These are phyloP conservation scores for Rhipidocladum racemiflorum DNA, from an alignment of 176 grass and related monocot genomes.

Conservation along the genomic window DNA sequence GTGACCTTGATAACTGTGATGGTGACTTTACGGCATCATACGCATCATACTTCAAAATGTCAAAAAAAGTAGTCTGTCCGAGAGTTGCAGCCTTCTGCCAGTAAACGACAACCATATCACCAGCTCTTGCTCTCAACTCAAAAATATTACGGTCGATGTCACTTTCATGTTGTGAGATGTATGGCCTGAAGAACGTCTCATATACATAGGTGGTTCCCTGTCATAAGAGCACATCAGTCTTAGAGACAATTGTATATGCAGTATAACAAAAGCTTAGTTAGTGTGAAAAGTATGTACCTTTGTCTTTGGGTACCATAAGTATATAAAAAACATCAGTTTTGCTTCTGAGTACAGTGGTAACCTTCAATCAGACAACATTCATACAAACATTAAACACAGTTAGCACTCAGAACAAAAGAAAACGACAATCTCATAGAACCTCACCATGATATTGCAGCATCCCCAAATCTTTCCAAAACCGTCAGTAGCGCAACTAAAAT, in stretches of 20 bases:
- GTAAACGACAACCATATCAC: slow-evolving; percentile 50
- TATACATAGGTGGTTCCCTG: slow-evolving; percentile 81
- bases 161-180: slow-evolving; percentile 76
- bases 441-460: slow-evolving; percentile 74
- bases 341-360: slow-evolving; percentile 75
- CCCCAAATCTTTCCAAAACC: slow-evolving; percentile 76
- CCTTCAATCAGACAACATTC: slow-evolving; percentile 44
- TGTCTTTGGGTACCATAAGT: slow-evolving; percentile 79
- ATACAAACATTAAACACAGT: slow-evolving; percentile 24
- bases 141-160: slow-evolving; percentile 74
- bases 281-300: slow-evolving; percentile 48
- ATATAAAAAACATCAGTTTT: slow-evolving; percentile 74
- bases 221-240: slow-evolving; percentile 14
- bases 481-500: slow-evolving; percentile 75
- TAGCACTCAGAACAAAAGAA: background rate
- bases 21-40: slow-evolving; percentile 58
- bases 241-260: slow-evolving; percentile 20
- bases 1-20: slow-evolving; percentile 50
- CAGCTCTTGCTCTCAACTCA: slow-evolving; percentile 69
- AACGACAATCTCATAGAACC: slow-evolving; percentile 5
- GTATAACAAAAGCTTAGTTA: slow-evolving; percentile 41
- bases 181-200: slow-evolving; percentile 74
- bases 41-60: slow-evolving; percentile 73
- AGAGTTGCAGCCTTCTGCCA: slow-evolving; percentile 55
- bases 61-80: slow-evolving; percentile 64